These are phyloP conservation scores for Colletotrichum abscissum DNA, from an alignment of 2,329 filamentous ascomycete species.

Conservation along the genomic window DNA sequence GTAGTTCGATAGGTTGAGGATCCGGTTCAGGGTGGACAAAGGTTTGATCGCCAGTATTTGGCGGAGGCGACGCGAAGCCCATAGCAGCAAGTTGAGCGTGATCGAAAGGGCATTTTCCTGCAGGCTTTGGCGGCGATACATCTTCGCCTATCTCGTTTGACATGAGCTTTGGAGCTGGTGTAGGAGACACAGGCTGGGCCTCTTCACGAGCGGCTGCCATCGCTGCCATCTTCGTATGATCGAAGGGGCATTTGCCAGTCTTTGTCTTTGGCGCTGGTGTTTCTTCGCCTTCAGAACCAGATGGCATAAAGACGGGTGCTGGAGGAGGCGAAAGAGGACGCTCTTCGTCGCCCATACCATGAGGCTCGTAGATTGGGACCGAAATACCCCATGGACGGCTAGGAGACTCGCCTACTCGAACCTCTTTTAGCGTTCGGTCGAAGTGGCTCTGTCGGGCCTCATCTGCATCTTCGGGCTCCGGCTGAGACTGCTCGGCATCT, in stretches of 20 bases:
- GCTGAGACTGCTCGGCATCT: constrained; percentile 46
- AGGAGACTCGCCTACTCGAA: constrained; percentile 93
- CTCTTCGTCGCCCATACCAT: constrained; percentile 48
- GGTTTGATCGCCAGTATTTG: constrained; percentile 28
- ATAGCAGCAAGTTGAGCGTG: constrained; percentile 57
- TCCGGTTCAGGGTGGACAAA: constrained; percentile 24
- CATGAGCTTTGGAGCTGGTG: constrained; percentile 66
- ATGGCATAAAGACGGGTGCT: constrained; percentile 64
- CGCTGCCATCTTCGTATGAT: constrained; percentile 57
- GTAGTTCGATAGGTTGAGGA: constrained; percentile 32
- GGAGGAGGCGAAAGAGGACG: constrained; percentile 67
- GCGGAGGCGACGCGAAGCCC: constrained; percentile 35
- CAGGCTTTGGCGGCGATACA: constrained; percentile 39
- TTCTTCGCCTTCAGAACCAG: constrained; percentile 41
- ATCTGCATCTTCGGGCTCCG: constrained; percentile 47
- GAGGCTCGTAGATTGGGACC: constrained; percentile 71
- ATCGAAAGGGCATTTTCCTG: constrained; percentile 70
- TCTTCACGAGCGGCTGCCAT: constrained; percentile 40
- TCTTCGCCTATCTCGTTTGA: constrained; percentile 47
- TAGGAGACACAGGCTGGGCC: constrained; percentile 60
- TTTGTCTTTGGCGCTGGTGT: constrained; percentile 39
- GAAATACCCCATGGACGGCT: constrained; percentile 93
- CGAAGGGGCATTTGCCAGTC: constrained; percentile 69
- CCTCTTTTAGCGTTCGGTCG: constrained; percentile 85
- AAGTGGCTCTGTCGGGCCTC: constrained; percentile 79